Evolutionary conservation across 345 rosid genomes (phyloP).

Genomic region (Eucalyptus brandiana): DNA sequence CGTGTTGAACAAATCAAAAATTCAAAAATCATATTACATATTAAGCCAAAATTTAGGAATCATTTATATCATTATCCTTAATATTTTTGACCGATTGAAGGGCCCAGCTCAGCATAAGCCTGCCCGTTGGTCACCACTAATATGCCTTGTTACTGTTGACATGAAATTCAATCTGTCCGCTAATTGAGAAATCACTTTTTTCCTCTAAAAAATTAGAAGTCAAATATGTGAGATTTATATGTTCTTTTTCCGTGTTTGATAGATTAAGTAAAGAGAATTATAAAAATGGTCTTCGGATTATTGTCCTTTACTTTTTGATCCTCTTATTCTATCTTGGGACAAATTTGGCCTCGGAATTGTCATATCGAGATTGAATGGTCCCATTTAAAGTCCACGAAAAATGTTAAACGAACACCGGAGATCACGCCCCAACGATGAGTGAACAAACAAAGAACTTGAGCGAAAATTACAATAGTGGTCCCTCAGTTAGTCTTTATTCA

Average conservation of each 20-base stretch:
- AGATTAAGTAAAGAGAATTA: neutral
- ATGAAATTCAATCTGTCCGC: neutral
- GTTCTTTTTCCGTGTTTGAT: neutral
- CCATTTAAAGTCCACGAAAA: neutral
- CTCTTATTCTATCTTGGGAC: neutral
- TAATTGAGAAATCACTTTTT: neutral
- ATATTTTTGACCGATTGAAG: neutral
- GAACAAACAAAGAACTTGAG: neutral
- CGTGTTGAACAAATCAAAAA: too few species aligned
- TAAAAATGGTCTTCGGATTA: neutral
- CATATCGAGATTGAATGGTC: neutral
- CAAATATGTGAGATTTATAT: neutral
- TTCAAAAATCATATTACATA: rapidly evolving
- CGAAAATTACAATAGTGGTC: neutral
- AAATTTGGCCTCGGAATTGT: neutral
- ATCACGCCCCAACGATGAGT: neutral
- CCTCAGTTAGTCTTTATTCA: neutral
- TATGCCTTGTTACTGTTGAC: neutral
- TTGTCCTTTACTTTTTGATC: neutral
- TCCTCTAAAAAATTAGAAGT: neutral
- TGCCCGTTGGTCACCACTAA: neutral
- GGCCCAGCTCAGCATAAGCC: neutral
- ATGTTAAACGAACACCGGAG: neutral
- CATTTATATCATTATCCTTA: too few species aligned
- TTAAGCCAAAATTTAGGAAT: too few species aligned